Evolutionary conservation across 371 early-diverging fungal species (phyloP), one percentile per base, ranked within the genome.

Genomic region (Apophysomyces sp.): DNA sequence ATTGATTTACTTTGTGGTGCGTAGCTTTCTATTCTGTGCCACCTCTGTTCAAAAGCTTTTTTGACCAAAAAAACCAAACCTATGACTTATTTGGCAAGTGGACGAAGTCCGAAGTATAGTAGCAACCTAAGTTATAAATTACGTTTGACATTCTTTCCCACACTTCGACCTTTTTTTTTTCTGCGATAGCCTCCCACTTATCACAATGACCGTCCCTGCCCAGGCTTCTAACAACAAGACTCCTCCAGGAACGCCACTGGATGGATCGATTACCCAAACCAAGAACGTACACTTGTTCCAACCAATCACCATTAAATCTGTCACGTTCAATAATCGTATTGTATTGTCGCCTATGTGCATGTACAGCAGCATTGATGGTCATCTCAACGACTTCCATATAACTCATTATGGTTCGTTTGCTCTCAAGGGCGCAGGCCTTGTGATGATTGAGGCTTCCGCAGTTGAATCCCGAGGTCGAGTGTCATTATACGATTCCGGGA

Each of bases 291-390:
- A 61, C 52, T 71, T 91, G 9, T 94, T 92, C 70, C 77, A 79
- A 52, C 92, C 93, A 3, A 66, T 88, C 29, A 81, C 62, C 8
- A 56, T 91, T 49, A 82, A 88, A 41, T 71, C 73, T 27, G 65
- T 85, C 44, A 79, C 78, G 0, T 71, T 91, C 49, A 83, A 87
- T 62, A 95, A 94, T 76, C 77, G 95, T 16, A 67, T 93, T 11
- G 80, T 82, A 4, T 89, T 94, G 15, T 82, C 91, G 11, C 94
- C 96, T 16, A 94, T 94, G 94, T 90, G 84, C 71, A 57, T 60
- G 70, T 82, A 72, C 44, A 71, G 67, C 44, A 44, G 44, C 27
- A n/a, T 18, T 5, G 44, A 44, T 4, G 44, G 44, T 8, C 9
- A 18, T 4, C 44, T 44, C 6, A 44, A 44, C 21, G 58, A 80